Evolutionary conservation across 495 filamentous ascomycete genomes (phyloP), one percentile per base, ranked within the genome.

Genomic region (Talaromyces trachyspermus): DNA sequence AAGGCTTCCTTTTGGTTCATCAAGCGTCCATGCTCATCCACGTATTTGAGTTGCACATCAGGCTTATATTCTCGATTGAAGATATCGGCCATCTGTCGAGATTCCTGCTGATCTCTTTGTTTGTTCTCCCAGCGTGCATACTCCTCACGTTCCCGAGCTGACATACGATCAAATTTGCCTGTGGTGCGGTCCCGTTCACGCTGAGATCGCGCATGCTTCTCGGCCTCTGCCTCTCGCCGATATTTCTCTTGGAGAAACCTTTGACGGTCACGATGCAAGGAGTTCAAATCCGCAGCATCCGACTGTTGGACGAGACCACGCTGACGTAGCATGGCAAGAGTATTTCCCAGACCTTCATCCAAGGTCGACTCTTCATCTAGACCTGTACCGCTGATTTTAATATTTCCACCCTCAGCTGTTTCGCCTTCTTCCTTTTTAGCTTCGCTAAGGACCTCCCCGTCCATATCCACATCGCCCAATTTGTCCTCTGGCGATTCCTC

Each of bases 1-100:
- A 97, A 98, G 1, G 92, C 92, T 66, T 98, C 92, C 71, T 97
- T 98, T 59, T 85, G 79, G 54, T 84, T 83, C 78, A 98, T 86
- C 40, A 72, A 66, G 22, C 92, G 80, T 5, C 92, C 92, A 57
- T 78, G 79, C 41, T 89, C 89, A 60, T 96, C 92, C 46, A 86
- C 79, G 49, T 98, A 96, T 64, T 84, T 86, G 48, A 98, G 75
- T 60, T 95, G 78, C 20, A 98, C 81, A 57, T 85, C 82, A 2
- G 92, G 92, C 64, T 86, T 88, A 68, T 96, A 98, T 46, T 88
- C 80, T 43, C 79, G 78, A 55, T 83, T 84, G 69, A 90, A 98
- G 38, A 91, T 74, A 45, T 91, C 83, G 22, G 86, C 85, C 64
- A 90, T 76, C 55, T 87, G 77, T 44, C 86, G 77, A 11, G 87